Conservation (phyloP, 106 monocot species). For the Phalaenopsis equestris region DNA sequence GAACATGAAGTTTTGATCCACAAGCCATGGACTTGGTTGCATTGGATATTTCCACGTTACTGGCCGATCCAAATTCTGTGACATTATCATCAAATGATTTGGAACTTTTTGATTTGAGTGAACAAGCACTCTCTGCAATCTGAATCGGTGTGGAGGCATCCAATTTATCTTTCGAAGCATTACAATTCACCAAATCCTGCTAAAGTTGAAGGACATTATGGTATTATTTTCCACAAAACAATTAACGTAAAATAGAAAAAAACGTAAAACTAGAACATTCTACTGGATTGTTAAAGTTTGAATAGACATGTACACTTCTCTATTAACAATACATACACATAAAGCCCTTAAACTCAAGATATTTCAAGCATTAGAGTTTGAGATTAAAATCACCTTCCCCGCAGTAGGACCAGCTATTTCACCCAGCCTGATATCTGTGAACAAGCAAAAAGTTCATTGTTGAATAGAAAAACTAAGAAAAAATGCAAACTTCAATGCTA, state of each 20-base stretch:
- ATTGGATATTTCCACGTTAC: conserved; percentile 13
- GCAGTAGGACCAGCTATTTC: conserved; percentile 5
- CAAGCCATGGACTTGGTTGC: conserved; percentile 21
- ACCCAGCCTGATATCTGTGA: conserved; percentile 17
- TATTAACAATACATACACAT: not conserved
- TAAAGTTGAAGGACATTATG: not conserved
- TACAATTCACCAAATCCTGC: conserved; percentile 24
- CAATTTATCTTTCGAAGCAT: conserved; percentile 22
- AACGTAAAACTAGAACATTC: not conserved
- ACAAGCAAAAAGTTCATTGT: conserved; percentile 9
- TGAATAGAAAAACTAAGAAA: not conserved
- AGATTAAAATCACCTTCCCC: conserved; percentile 21
- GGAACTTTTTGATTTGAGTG: conserved; percentile 48
- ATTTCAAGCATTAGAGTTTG: not conserved
- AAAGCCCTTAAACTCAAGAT: not conserved
- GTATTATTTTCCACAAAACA: not conserved
- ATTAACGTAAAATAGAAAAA: not conserved
- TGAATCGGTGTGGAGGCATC: conserved; percentile 23
- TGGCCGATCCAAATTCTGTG: conserved; percentile 26
- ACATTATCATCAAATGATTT: conserved; percentile 20
- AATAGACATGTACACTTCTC: not conserved
- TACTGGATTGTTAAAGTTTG: not conserved
- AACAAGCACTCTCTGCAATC: conserved; percentile 61
- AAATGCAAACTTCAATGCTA: not conserved
- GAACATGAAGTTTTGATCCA: conserved; percentile 26